Evolutionary conservation across 805 yeast species (phyloP).

Genomic region (Kockiozyma suomiensis): DNA sequence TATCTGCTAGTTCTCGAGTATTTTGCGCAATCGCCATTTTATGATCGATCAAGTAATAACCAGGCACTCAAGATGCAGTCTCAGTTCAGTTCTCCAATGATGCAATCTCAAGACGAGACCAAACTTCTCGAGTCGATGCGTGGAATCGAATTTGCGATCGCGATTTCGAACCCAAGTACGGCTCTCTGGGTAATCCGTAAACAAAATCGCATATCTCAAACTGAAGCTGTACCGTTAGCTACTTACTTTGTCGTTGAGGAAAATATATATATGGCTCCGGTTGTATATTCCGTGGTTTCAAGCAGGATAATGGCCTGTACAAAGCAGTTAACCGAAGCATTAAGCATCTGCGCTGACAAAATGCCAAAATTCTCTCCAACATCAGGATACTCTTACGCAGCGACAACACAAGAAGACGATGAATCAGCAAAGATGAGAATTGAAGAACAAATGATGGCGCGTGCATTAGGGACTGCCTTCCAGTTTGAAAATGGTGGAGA

Average conservation of each 20-base stretch:
- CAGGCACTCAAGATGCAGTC: conserved; percentile 95
- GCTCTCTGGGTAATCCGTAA: conserved; percentile 90
- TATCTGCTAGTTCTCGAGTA: conserved; percentile 71
- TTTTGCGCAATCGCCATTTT: conserved; percentile 91
- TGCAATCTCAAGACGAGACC: conserved; percentile 45
- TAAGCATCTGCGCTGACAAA: conserved; percentile 37
- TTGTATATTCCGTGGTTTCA: conserved; percentile 68
- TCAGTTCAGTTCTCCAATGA: conserved; percentile 66
- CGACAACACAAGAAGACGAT: conserved; percentile 27
- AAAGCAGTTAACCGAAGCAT: conserved; percentile 50
- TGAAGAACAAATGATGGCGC: conserved; percentile 33
- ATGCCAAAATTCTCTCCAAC: conserved; percentile 62
- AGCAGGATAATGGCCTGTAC: conserved; percentile 64
- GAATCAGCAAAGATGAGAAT: conserved; percentile 7
- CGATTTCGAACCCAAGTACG: conserved; percentile 71
- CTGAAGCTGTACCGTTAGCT: conserved; percentile 57
- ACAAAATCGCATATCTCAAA: conserved; percentile 64
- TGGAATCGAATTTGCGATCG: conserved; percentile 83
- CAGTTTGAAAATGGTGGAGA: conserved; percentile 8
- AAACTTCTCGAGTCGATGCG: conserved; percentile 68
- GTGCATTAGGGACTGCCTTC: conserved; percentile 33
- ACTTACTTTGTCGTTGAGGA: conserved; percentile 91
- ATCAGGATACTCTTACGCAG: conserved; percentile 57
- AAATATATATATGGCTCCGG: conserved; percentile 88
- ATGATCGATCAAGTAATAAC: conserved; percentile 89